Percentiles rank a stretch among this genome's conserved stretches.
Conservation (phyloP, 495 filamentous ascomycete species). For the Bacidia rubella region DNA sequence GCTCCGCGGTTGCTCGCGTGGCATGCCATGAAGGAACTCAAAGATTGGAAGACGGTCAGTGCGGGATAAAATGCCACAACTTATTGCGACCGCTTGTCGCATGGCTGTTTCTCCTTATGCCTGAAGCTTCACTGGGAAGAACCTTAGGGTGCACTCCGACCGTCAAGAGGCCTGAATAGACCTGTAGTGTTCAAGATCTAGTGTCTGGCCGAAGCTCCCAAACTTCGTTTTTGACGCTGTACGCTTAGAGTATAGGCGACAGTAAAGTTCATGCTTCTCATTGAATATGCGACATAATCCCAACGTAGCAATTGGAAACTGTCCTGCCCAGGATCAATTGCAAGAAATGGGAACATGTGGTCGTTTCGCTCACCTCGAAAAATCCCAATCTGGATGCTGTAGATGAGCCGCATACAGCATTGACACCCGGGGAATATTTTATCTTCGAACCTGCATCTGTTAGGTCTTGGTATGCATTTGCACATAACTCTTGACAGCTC, state of each 20-base stretch:
- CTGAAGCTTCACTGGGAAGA: not conserved
- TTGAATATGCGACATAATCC: not conserved
- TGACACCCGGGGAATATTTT: too few relatives aligned
- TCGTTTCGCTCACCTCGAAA: too few relatives aligned
- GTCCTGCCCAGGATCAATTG: not conserved
- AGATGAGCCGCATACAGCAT: too few relatives aligned
- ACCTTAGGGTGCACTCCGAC: too few relatives aligned
- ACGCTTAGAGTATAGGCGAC: not conserved
- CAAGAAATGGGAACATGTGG: too few relatives aligned
- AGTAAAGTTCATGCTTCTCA: not conserved
- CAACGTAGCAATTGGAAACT: not conserved
- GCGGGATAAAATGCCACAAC: not conserved
- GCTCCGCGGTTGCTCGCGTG: not conserved
- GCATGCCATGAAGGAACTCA: not conserved
- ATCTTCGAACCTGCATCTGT: too few relatives aligned
- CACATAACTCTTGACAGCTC: too few relatives aligned
- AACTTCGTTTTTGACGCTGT: not conserved
- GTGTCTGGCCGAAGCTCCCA: not conserved
- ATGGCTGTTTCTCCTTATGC: not conserved
- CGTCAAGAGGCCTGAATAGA: too few relatives aligned
- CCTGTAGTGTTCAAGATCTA: too few relatives aligned
- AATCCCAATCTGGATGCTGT: too few relatives aligned
- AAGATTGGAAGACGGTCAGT: not conserved
- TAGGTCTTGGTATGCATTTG: too few relatives aligned
- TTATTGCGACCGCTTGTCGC: not conserved